Base-by-base conservation (phyloP, 441 rosid genomes). In the Euphorbia schlechtendalii region DNA sequence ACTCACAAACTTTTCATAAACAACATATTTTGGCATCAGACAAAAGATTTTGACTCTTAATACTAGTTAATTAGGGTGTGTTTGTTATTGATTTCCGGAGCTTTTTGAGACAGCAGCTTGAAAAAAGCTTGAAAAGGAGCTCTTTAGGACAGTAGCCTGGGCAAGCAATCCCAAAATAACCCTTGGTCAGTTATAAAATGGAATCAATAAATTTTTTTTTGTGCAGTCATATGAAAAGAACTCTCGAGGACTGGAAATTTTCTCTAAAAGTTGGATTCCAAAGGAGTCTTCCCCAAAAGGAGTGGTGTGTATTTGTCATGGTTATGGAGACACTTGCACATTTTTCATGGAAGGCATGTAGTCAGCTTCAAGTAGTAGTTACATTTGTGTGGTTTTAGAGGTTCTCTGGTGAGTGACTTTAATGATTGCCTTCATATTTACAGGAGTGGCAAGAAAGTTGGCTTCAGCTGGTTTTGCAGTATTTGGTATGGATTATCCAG, bases 241-340 rank as follows among this genome's bases (percentile, higher is more conserved):
- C 71, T 87, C 96, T 32, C 84, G 94, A 73, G 99, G 96, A 71
- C 14, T 87, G 78, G 87, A 87, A 73, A 84, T 89, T 62, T 94
- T 94, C 80, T 69, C 89, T 28, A 94, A 87, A 74, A 75, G 89
- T 73, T 91, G 98, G 99, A 83, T 91, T 67, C 99, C 98, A 11
- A 76, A 77, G 74, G 43, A 74, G n/a, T 73, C 83, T 64, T 59
- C 15, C 49, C 97, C 86, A 4, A 89, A 78, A 74, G 99, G 94
- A 64, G 64, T 85, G 69, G 83, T 94, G 70, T 94, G 83, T 69
- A 83, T 61, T 75, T 94, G 99, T 73, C 97, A 94, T 77, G 99
- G 99, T 71, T 94, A 94, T 76, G 97, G 89, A 73, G 99, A 94
- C 78, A 88, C 92, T 62, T 90, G 97, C 84, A 86, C 99, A 0